These are phyloP conservation scores for Aspergillus caelatus DNA, from an alignment of 2,329 filamentous ascomycete genomes.

Conservation along the genomic window DNA sequence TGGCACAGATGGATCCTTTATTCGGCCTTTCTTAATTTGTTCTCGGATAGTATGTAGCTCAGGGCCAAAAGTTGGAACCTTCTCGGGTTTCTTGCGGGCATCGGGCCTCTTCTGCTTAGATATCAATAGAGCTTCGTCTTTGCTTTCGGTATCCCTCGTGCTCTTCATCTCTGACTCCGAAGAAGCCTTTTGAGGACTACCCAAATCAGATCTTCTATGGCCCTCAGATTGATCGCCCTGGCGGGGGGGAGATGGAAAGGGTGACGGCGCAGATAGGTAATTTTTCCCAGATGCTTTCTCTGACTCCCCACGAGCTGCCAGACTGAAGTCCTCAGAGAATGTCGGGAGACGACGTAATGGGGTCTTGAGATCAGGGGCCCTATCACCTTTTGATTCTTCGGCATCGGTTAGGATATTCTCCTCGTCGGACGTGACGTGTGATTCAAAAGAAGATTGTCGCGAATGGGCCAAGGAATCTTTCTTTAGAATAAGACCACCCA, in stretches of 20 bases:
- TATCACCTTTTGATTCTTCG: slow-evolving; percentile 38
- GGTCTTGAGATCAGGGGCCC: slow-evolving; percentile 28
- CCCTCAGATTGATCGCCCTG: slow-evolving; percentile 40
- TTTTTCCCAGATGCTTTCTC: slow-evolving; percentile 42
- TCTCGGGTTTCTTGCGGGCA: slow-evolving; percentile 18
- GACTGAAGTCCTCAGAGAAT: slow-evolving; percentile 38
- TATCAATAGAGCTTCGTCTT: slow-evolving; percentile 6
- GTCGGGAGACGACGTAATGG: slow-evolving; percentile 37
- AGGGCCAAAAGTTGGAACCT: slow-evolving; percentile 35
- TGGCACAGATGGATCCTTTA: slow-evolving; percentile 31
- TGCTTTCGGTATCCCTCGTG: slow-evolving; percentile 16
- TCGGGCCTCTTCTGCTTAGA: slow-evolving; percentile 18
- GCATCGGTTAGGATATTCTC: slow-evolving; percentile 50
- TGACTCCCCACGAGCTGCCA: slow-evolving; percentile 34
- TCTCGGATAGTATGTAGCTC: slow-evolving; percentile 25
- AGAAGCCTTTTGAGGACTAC: slow-evolving; percentile 17
- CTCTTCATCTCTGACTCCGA: slow-evolving; percentile 14
- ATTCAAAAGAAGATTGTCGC: slow-evolving; percentile 47
- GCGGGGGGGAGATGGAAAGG: slow-evolving; percentile 54
- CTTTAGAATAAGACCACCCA: slow-evolving; percentile 63
- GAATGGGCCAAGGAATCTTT: slow-evolving; percentile 54
- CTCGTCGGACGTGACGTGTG: slow-evolving; percentile 48
- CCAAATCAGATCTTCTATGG: slow-evolving; percentile 20
- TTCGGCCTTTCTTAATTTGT: slow-evolving; percentile 27
- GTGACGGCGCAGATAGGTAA: slow-evolving; percentile 51